Evolutionary conservation across 2,329 filamentous ascomycete genomes (phyloP).

Genomic region (Aspergillus tanneri): DNA sequence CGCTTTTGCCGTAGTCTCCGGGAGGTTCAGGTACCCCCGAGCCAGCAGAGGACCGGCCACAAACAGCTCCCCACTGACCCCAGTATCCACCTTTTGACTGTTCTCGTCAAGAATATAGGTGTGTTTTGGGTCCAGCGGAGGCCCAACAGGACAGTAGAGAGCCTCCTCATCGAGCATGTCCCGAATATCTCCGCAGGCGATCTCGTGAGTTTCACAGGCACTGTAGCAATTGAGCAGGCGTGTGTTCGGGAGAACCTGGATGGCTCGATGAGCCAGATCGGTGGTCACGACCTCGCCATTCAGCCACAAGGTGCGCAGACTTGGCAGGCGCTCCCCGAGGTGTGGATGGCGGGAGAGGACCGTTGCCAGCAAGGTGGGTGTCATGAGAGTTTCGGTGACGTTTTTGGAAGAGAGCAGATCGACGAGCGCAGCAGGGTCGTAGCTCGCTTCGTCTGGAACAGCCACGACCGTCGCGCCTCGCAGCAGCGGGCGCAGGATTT

Average conservation of each 20-base stretch:
- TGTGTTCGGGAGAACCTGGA: slow-evolving; percentile 66
- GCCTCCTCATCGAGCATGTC: slow-evolving; percentile 65
- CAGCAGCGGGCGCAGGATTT: slow-evolving; percentile 73
- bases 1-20: slow-evolving; percentile 71
- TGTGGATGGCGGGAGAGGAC: slow-evolving; percentile 68
- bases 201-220: slow-evolving; percentile 78
- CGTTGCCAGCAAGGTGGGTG: slow-evolving; percentile 73
- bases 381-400: slow-evolving; percentile 81
- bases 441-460: slow-evolving; percentile 73
- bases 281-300: slow-evolving; percentile 82
- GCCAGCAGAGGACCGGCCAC: slow-evolving; percentile 73
- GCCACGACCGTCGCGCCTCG: slow-evolving; percentile 74
- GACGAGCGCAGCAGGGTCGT: slow-evolving; percentile 72
- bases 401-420: slow-evolving; percentile 64
- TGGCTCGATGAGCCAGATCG: slow-evolving; percentile 67
- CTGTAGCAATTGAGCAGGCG: slow-evolving; percentile 78
- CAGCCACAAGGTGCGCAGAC: slow-evolving; percentile 71
- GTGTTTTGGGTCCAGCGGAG: slow-evolving; percentile 64
- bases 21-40: slow-evolving; percentile 75
- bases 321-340: slow-evolving; percentile 62
- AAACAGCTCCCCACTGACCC: slow-evolving; percentile 69
- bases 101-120: slow-evolving; percentile 72
- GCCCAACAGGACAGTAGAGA: slow-evolving; percentile 71
- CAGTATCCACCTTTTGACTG: slow-evolving; percentile 62
- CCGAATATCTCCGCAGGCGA: slow-evolving; percentile 72